Percentiles rank a stretch among this genome's conserved stretches.
Conservation (phyloP, 441 rosid genomes). For the Euphorbia schlechtendalii region DNA sequence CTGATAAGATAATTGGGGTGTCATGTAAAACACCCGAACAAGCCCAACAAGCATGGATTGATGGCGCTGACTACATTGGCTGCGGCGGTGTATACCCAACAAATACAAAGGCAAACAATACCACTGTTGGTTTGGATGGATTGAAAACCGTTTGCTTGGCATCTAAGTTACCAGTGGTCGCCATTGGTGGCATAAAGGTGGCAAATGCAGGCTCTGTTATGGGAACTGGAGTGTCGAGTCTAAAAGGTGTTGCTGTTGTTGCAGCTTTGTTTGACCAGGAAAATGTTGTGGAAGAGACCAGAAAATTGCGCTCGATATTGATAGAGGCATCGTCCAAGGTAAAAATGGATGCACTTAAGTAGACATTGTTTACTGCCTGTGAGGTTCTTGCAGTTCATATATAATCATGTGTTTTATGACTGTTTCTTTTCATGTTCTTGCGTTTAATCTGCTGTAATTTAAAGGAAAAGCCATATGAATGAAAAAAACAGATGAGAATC, state of each 20-base stretch:
- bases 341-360: background rate
- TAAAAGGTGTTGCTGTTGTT: constrained; percentile 79
- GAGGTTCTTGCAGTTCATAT: background rate
- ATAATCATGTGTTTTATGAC: background rate
- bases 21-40: constrained; percentile 87
- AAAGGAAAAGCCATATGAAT: background rate
- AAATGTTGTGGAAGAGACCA: constrained; percentile 42
- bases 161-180: constrained; percentile 80
- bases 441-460: background rate
- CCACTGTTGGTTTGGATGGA: constrained; percentile 76
- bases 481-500: background rate
- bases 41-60: constrained; percentile 78
- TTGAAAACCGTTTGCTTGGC: constrained; percentile 59
- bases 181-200: constrained; percentile 77
- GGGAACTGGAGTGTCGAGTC: constrained; percentile 41
- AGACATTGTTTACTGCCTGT: background rate
- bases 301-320: constrained; percentile 46
- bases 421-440: too few relatives aligned
- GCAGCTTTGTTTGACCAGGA: constrained; percentile 75
- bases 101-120: constrained; percentile 63
- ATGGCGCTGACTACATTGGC: constrained; percentile 89
- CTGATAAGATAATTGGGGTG: constrained; percentile 77
- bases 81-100: constrained; percentile 83
- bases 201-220: constrained; percentile 57
- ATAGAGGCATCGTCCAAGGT: constrained; percentile 21